Conservation (phyloP, 164 flowering plant species). For the Liriodendron chinense region DNA sequence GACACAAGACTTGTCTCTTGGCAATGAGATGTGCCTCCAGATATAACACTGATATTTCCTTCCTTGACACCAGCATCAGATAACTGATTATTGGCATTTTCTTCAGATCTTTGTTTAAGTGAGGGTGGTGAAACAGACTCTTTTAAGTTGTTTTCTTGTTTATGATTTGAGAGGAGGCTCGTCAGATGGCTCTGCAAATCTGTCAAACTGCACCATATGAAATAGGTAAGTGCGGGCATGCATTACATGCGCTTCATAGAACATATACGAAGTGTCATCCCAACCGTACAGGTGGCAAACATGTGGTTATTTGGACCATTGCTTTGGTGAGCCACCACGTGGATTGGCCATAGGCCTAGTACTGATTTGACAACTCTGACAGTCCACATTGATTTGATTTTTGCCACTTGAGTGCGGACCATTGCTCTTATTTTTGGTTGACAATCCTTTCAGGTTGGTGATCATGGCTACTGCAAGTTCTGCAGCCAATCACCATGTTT, state of each 20-base stretch:
- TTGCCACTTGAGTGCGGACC: too few relatives aligned
- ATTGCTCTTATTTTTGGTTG: not conserved
- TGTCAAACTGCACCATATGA: slow-evolving; percentile 12
- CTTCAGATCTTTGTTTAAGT: not conserved
- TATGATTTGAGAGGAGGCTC: slow-evolving; percentile 28
- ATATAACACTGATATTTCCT: slow-evolving; percentile 1
- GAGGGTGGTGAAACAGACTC: not conserved
- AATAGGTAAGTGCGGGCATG: not conserved
- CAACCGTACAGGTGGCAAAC: not conserved
- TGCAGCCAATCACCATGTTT: not conserved
- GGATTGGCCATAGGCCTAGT: not conserved
- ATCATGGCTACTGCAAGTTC: not conserved
- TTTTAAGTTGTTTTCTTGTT: slow-evolving; percentile 5
- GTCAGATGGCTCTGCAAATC: slow-evolving; percentile 57
- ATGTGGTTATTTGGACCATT: not conserved
- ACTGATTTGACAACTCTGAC: too few relatives aligned
- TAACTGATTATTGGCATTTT: not conserved
- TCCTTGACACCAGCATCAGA: not conserved
- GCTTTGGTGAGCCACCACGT: not conserved
- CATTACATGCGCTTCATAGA: not conserved
- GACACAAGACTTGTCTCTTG: not conserved
- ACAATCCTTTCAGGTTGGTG: not conserved
- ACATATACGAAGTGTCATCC: not conserved
- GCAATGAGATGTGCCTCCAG: slow-evolving; percentile 5
- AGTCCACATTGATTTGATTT: too few relatives aligned